phyloP scores from a whole-genome alignment of 1,284 basidiomycete genomes.

The Schizopora paradoxa region DNA sequence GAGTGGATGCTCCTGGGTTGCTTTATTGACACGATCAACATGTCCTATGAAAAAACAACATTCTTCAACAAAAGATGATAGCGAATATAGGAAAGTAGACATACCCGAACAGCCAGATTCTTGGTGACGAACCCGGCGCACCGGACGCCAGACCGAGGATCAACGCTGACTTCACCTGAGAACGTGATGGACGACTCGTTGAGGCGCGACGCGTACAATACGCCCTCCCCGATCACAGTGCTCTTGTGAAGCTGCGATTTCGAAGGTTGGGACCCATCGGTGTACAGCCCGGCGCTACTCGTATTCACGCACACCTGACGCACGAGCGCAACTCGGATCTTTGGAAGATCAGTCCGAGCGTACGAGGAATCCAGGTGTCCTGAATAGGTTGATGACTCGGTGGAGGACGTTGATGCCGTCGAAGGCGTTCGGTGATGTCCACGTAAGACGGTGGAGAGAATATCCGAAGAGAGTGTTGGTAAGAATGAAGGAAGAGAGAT shows the following conservation, averaged over 20 bases:
- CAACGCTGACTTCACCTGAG: conserved; percentile 14
- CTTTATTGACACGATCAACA: conserved; percentile 13
- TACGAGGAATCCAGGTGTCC: too few relatives aligned
- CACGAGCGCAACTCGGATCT: conserved; percentile 9
- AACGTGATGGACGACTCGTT: conserved; percentile 8
- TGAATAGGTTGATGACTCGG: too few relatives aligned
- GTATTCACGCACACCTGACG: conserved; percentile 11
- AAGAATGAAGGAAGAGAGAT: conserved; percentile 13
- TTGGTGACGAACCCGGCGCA: conserved; percentile 12
- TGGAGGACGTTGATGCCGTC: not conserved
- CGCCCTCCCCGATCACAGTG: conserved; percentile 13
- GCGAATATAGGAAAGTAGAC: not conserved
- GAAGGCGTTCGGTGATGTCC: conserved; percentile 3
- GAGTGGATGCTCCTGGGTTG: conserved; percentile 3
- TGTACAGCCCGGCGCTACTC: not conserved
- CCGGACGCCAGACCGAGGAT: conserved; percentile 1
- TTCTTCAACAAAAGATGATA: not conserved
- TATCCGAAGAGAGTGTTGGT: conserved; percentile 9
- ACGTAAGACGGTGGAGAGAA: conserved; percentile 5
- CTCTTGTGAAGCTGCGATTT: conserved; percentile 6
- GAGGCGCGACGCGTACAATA: conserved; percentile 6
- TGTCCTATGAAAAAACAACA: conserved; percentile 8
- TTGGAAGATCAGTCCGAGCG: not conserved
- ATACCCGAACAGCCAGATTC: conserved; percentile 11
- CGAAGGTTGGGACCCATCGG: not conserved